Percentiles rank a stretch among this genome's conserved stretches.
Evolutionary conservation across 345 rosid species (phyloP).

Genomic region (Rhizophora apiculata): DNA sequence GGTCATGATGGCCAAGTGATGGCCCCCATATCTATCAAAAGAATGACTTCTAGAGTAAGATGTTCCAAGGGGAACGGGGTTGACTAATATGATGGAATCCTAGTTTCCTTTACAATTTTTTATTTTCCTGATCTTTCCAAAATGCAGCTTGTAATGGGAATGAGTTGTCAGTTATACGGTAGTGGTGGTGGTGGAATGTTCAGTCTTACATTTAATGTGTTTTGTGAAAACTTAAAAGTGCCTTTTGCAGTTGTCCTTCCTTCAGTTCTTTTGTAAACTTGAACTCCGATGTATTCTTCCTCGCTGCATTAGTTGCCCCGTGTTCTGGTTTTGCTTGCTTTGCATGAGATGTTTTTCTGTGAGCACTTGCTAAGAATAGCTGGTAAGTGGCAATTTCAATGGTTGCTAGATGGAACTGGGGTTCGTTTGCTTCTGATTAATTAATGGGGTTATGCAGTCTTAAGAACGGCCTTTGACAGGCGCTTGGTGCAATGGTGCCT

Average conservation of each 20-base stretch:
- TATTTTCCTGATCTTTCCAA: neutral
- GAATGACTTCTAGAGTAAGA: neutral
- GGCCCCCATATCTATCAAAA: neutral
- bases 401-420: no score
- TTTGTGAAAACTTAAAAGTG: neutral
- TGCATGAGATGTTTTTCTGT: no score
- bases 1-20: slow-evolving; percentile 61
- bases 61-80: neutral
- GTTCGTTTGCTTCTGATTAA: no score
- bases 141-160: neutral
- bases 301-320: no score
- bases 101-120: neutral
- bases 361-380: no score
- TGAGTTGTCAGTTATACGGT: neutral
- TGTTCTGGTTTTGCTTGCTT: no score
- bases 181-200: neutral
- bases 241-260: neutral
- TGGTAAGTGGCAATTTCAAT: no score
- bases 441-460: no score
- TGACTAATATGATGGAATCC: neutral
- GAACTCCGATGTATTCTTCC: no score
- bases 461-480: no score
- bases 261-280: no score
- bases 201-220: neutral
- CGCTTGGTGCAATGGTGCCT: no score